Conservation (phyloP, 2,329 filamentous ascomycete genomes). For the Colletotrichum truncatum region DNA sequence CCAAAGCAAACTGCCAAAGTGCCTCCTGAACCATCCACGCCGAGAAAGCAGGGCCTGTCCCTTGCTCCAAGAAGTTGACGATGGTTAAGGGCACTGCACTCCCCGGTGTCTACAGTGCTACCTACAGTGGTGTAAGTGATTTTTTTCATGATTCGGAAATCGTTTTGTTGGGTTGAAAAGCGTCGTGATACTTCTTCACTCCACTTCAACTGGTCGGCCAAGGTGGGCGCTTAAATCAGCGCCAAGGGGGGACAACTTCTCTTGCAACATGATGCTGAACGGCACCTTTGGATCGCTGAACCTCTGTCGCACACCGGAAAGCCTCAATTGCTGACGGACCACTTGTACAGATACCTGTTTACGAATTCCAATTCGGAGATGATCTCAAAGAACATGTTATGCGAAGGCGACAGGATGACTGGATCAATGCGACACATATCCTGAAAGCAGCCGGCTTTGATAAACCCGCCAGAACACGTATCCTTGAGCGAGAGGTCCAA, state of each 20-base stretch:
- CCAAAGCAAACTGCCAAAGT: not conserved
- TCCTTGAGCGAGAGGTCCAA: slow-evolving; percentile 95
- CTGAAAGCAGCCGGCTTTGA: slow-evolving; percentile 97
- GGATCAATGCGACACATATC: slow-evolving; percentile 99
- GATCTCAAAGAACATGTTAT: slow-evolving; percentile 91
- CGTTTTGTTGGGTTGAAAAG: not conserved
- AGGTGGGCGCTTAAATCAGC: not conserved
- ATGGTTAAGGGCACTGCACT: slow-evolving; percentile 58
- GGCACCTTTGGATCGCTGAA: too few relatives aligned
- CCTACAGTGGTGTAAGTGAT: slow-evolving; percentile 72
- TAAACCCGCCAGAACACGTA: slow-evolving; percentile 93
- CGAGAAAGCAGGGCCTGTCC: slow-evolving; percentile 22
- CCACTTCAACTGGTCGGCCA: not conserved
- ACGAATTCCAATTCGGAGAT: slow-evolving; percentile 86
- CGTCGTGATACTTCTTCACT: not conserved
- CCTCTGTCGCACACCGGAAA: not conserved
- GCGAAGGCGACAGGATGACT: slow-evolving; percentile 91
- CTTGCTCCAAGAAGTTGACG: slow-evolving; percentile 22
- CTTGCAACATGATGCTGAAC: slow-evolving; percentile 4
- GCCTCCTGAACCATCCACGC: not conserved
- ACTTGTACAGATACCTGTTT: slow-evolving; percentile 81
- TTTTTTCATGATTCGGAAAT: not conserved
- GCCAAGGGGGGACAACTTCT: slow-evolving; percentile 9
- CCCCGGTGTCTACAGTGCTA: slow-evolving; percentile 71
- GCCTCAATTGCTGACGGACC: not conserved